Evolutionary conservation across 2,329 filamentous ascomycete genomes (phyloP).

Genomic region (Hypoxylon sp.): DNA sequence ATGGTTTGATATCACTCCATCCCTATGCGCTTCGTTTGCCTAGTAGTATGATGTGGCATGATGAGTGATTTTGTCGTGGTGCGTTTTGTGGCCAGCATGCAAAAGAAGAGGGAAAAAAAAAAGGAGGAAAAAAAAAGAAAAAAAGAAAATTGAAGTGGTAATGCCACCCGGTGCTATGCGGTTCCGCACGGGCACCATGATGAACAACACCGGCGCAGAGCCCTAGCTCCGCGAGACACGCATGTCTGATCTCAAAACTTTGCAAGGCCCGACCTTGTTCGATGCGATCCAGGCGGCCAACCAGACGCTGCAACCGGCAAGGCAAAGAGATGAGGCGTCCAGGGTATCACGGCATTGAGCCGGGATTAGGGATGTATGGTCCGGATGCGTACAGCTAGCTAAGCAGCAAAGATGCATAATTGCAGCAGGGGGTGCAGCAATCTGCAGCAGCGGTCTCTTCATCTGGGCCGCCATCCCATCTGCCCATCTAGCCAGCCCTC

Average conservation of each 20-base stretch:
- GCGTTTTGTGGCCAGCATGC: constrained; percentile 26
- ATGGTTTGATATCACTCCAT: constrained; percentile 24
- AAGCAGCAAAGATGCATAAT: constrained; percentile 14
- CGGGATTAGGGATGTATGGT: constrained; percentile 22
- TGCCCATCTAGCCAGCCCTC: constrained; percentile 4
- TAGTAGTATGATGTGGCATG: constrained; percentile 35
- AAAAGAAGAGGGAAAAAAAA: not conserved
- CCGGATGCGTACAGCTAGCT: constrained; percentile 22
- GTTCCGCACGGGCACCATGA: constrained; percentile 19
- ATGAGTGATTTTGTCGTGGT: constrained; percentile 19
- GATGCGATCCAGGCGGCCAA: constrained; percentile 22
- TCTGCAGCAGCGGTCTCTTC: too few species aligned
- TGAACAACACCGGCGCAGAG: constrained; percentile 14
- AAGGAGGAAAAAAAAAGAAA: not conserved
- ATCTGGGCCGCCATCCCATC: constrained; percentile 2
- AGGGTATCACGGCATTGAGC: constrained; percentile 29
- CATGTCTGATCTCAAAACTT: constrained; percentile 14
- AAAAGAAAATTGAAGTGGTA: not conserved
- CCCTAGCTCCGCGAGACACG: constrained; percentile 26
- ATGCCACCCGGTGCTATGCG: not conserved
- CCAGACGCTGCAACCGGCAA: constrained; percentile 27
- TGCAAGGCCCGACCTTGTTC: constrained; percentile 33
- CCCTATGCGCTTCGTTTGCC: constrained; percentile 15
- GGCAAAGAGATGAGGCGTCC: constrained; percentile 32
- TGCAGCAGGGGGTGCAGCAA: constrained; percentile 12